Base-by-base conservation (phyloP, 2,329 filamentous ascomycete species). In the Epichloe gansuensis region DNA sequence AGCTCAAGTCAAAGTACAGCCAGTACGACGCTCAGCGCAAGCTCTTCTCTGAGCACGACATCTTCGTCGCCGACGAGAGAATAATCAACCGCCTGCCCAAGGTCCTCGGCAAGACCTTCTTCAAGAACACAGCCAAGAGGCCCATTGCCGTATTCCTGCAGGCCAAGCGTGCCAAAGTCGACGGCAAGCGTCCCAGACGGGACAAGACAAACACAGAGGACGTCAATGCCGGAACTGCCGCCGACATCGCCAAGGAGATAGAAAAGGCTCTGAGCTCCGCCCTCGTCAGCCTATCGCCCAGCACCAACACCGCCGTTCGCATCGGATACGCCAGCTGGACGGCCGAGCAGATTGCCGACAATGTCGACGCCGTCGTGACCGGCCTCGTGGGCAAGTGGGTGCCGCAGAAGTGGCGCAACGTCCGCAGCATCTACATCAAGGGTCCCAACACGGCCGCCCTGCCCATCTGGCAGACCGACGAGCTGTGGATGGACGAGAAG, bases 381-480 rank as follows among this genome's bases (percentile, higher is more conserved):
- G 78, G 76, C 3, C 69, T 96, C 62, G 81, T 90, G 6, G 83
- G 87, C 56, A 90, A 86, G 68, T 87, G 85, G 65, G 82, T 96
- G 46, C 82, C 90, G 17, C 84, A 91, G 67, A 85, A 90, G 63
- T 96, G 91, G 90, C 81, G 81, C 63, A 93, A 91, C 67, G 78
- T 97, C 57, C 84, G 85, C 68, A 81, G 81, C 57, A 73, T 98
- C 56, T 90, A 95, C 69, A 77, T 98, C 75, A 98, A 97, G 77
- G 88, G 89, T 3, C 85, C 88, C 31, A 83, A 88, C 64, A 95
- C 91, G 4, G 85, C 84, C 56, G 86, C 91, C 8, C 76, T 98
- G 63, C 93, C 93, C n/a, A 83, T 98, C 65, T 98, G 90, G 88
- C 73, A 95, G 65, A 87, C 91, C 4, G 85, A 90, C 60, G 90